Percentiles rank a stretch among this genome's conserved stretches.
Evolutionary conservation across 768 basidiomycete genomes (phyloP).

Genomic region (Pisolithus microcarpus): DNA sequence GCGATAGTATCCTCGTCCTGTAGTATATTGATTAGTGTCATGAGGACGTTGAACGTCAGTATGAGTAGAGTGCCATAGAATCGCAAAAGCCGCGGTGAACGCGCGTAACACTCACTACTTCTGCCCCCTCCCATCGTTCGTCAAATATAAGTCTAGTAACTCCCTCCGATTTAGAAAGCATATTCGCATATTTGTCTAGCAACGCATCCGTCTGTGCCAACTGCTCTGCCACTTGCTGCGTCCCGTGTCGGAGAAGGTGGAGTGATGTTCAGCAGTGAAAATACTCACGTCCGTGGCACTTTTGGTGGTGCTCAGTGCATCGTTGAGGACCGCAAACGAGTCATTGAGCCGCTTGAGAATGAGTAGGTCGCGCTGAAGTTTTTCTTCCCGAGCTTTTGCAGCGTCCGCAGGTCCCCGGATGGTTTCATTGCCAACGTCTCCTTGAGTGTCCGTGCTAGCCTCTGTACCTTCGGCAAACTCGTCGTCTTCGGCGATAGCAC

Average conservation of each 20-base stretch:
- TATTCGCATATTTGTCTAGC: slow-evolving; percentile 66
- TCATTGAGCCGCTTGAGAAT: slow-evolving; percentile 67
- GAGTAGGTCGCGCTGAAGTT: slow-evolving; percentile 65
- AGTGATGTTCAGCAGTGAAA: neutral
- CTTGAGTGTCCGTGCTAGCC: slow-evolving; percentile 3
- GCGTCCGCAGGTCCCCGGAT: slow-evolving; percentile 18
- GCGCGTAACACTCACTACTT: slow-evolving; percentile 42
- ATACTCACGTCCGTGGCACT: slow-evolving; percentile 62
- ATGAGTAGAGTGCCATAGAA: too few species aligned
- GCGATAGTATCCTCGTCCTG: slow-evolving; percentile 58
- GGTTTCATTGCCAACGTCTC: slow-evolving; percentile 17
- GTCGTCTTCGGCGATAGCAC: slow-evolving; percentile 18
- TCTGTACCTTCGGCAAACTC: slow-evolving; percentile 14
- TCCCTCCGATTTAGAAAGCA: slow-evolving; percentile 64
- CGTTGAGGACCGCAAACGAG: slow-evolving; percentile 60
- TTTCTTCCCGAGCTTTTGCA: slow-evolving; percentile 53
- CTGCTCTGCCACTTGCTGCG: slow-evolving; percentile 58
- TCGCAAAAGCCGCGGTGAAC: too few species aligned
- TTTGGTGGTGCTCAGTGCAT: slow-evolving; percentile 55
- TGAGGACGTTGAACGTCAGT: too few species aligned
- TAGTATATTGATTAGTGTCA: neutral
- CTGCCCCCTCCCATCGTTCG: slow-evolving; percentile 69
- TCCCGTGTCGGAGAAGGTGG: neutral
- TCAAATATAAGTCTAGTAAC: slow-evolving; percentile 66
- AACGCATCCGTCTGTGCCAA: slow-evolving; percentile 66